A percentile compares a stretch with the other conserved stretches of the same genome.
phyloP scores from a whole-genome alignment of 164 flowering plant genomes.

The Aristolochia californica region DNA sequence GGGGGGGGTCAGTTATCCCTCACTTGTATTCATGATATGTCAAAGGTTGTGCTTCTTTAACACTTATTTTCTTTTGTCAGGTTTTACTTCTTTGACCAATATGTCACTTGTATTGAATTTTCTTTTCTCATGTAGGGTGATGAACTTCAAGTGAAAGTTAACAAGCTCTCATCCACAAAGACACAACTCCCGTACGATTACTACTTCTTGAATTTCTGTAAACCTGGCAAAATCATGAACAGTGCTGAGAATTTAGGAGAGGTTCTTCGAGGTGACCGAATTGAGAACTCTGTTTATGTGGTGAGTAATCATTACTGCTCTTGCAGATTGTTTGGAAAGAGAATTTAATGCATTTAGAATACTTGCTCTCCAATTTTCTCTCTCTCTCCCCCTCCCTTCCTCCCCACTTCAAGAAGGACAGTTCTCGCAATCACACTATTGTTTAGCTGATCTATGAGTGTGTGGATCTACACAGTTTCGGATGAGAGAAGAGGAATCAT shows the following conservation, averaged over 20 bases:
- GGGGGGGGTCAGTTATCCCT: too few relatives aligned
- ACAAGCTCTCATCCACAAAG: constrained; percentile 57
- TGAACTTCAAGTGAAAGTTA: constrained; percentile 45
- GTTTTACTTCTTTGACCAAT: not conserved
- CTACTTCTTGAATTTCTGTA: constrained; percentile 45
- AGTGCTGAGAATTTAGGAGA: constrained; percentile 59
- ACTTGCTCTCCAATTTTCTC: too few relatives aligned
- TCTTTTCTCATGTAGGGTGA: constrained; percentile 30
- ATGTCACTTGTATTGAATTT: not conserved
- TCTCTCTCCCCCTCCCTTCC: too few relatives aligned
- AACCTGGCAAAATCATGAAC: constrained; percentile 35
- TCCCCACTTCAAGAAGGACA: too few relatives aligned
- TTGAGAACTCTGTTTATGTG: constrained; percentile 49
- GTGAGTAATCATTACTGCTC: constrained; percentile 18
- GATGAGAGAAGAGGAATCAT: constrained; percentile 41
- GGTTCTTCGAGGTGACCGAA: constrained; percentile 66
- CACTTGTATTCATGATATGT: not conserved
- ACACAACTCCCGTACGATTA: constrained; percentile 58
- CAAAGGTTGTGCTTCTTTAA: not conserved
- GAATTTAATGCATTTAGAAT: too few relatives aligned
- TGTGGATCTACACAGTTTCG: constrained; percentile 26
- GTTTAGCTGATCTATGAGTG: constrained; percentile 1
- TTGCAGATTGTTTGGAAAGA: too few relatives aligned
- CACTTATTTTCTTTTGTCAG: too few relatives aligned
- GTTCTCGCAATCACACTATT: too few relatives aligned